Evolutionary conservation across 2,329 filamentous ascomycete species (phyloP), one percentile per base, ranked within the genome.

Genomic region (Helotiales sp.): DNA sequence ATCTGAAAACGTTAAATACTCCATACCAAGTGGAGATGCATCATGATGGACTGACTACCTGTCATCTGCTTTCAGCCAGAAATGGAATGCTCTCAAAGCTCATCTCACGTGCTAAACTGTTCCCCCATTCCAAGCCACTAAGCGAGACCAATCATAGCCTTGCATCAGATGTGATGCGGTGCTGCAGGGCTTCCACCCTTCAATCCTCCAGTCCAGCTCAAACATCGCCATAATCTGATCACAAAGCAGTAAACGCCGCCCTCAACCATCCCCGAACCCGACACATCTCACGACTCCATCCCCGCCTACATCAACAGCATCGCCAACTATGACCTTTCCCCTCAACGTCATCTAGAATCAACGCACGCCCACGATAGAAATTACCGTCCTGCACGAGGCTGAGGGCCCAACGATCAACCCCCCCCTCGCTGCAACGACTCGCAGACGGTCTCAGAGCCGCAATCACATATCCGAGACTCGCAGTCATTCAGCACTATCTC

Each of bases 221-320:
- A 69, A 72, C 66, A 67, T 65, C 65, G 55, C 60, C 68, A 65
- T 60, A 68, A 69, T 68, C 67, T 68, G 67, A 72, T 72, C 71
- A 71, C 71, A 64, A 70, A 72, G 65, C 64, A 68, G 32, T 45
- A 63, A 45, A 65, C 65, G 68, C 69, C 54, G 47, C 54, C 45
- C 8, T 47, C 58, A 65, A 40, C 65, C 50, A 47, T 61, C 17
- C 32, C 47, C 10, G 28, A 47, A 55, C 22, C 22, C 54, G 62
- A 22, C 45, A 24, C 5, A 3, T 49, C 50, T 30, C 22, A 55
- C 40, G 30, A 17, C 40, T 49, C 20, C 32, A 49, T 43, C 64
- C 22, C 50, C 55, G n/a, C 22, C 59, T 32, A 8, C 40, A 64
- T 54, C 50, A 43, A 20, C 20, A 58, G 32, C 11, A 45, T 20